These are phyloP conservation scores for Coniferiporia sulphurascens DNA, from an alignment of 1,284 basidiomycete genomes.

Conservation along the genomic window DNA sequence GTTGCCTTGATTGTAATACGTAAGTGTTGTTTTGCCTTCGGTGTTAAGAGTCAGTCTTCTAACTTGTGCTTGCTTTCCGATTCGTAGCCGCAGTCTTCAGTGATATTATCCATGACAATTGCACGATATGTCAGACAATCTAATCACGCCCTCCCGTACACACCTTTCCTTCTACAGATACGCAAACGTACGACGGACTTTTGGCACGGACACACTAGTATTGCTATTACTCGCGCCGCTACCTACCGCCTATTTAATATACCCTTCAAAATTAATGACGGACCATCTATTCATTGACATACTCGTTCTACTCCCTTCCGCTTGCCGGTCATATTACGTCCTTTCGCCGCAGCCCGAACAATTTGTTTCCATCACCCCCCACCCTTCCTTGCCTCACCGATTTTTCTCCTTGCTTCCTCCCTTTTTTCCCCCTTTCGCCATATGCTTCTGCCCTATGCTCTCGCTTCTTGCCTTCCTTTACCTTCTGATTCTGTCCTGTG, in stretches of 20 bases:
- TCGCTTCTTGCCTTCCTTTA: neutral
- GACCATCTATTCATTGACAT: neutral
- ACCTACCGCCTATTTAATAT: constrained; percentile 1
- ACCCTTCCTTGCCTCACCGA: too few species aligned
- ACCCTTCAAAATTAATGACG: constrained; percentile 9
- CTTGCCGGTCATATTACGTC: neutral
- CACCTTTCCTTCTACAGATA: neutral
- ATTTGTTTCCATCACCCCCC: neutral
- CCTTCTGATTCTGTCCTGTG: neutral
- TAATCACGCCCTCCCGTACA: neutral
- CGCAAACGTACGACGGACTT: neutral
- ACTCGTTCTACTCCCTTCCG: neutral
- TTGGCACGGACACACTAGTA: neutral
- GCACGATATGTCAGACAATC: constrained; percentile 47
- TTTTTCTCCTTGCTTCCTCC: too few species aligned
- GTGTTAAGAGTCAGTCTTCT: neutral
- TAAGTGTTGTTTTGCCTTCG: constrained; percentile 43
- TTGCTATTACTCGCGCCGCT: neutral
- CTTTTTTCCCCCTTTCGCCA: neutral
- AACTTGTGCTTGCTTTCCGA: constrained; percentile 18
- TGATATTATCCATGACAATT: constrained; percentile 51
- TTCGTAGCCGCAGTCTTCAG: constrained; percentile 56
- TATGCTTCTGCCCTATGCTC: neutral
- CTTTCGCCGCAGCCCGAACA: neutral
- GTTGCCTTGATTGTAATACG: constrained; percentile 72